These are phyloP conservation scores for Psilocybe cubensis DNA, from an alignment of 768 basidiomycete species.

Conservation along the genomic window DNA sequence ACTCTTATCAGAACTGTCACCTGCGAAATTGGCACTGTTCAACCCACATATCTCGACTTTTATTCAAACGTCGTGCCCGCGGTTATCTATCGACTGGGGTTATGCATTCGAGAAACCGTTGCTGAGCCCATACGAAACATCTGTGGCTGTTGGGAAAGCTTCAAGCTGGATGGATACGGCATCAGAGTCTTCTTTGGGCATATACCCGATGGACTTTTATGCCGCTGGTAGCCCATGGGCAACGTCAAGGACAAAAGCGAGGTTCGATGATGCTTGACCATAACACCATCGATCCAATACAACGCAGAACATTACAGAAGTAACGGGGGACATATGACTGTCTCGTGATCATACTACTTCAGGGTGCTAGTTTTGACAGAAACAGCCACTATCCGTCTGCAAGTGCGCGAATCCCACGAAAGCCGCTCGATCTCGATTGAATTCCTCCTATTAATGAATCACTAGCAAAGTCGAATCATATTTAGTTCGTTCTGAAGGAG, in stretches of 20 bases:
- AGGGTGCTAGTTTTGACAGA: too few relatives aligned
- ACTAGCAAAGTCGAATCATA: background rate
- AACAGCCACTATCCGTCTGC: too few relatives aligned
- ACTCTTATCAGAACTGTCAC: conserved; percentile 95
- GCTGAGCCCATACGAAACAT: conserved; percentile 91
- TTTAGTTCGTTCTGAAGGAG: background rate
- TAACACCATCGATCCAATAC: too few relatives aligned
- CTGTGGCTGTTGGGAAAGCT: conserved; percentile 76
- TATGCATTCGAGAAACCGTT: conserved; percentile 92
- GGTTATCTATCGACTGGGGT: conserved; percentile 98
- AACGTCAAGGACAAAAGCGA: conserved; percentile 58
- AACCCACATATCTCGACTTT: conserved; percentile 83
- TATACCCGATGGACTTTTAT: conserved; percentile 98
- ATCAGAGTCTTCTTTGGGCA: conserved; percentile 35
- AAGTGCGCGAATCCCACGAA: too few relatives aligned
- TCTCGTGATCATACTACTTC: too few relatives aligned
- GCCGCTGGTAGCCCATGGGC: conserved; percentile 81
- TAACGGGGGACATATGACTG: too few relatives aligned
- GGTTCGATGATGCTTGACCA: conserved; percentile 32
- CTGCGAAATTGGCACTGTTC: conserved; percentile 89
- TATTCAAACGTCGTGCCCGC: conserved; percentile 95
- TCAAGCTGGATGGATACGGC: conserved; percentile 63
- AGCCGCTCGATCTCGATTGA: background rate
- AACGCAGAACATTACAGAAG: too few relatives aligned
- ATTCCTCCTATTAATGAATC: background rate